Conservation (phyloP, 805 yeast genomes). For the Candida ortonii region DNA sequence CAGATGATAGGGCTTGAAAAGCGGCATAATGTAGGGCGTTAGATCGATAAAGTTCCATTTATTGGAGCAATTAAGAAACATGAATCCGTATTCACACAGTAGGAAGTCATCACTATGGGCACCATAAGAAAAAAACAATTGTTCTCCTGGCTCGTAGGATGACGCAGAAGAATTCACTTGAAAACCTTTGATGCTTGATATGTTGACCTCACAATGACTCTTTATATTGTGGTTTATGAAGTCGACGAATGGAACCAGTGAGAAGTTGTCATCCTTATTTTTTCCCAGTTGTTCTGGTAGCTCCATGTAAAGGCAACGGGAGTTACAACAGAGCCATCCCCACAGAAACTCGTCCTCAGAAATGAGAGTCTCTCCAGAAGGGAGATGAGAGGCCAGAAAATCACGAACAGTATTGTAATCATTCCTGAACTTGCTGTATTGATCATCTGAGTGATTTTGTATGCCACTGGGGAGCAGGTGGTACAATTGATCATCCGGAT, state of each 20-base stretch:
- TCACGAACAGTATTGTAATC: constrained; percentile 43
- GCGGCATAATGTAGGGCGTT: constrained; percentile 37
- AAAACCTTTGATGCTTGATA: constrained; percentile 46
- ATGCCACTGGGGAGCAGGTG: constrained; percentile 46
- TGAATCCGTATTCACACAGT: constrained; percentile 85
- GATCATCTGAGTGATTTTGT: constrained; percentile 37
- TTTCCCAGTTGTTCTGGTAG: constrained; percentile 44
- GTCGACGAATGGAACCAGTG: constrained; percentile 90
- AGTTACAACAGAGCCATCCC: constrained; percentile 86
- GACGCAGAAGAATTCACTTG: constrained; percentile 40
- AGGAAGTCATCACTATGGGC: constrained; percentile 83
- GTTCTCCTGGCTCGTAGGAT: constrained; percentile 42
- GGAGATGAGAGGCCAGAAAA: constrained; percentile 18
- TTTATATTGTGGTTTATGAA: constrained; percentile 69
- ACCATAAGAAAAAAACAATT: constrained; percentile 76
- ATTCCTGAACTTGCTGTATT: constrained; percentile 38
- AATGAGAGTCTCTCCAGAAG: constrained; percentile 4
- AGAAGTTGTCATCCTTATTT: constrained; percentile 61
- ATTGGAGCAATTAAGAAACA: constrained; percentile 41
- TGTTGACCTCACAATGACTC: constrained; percentile 51
- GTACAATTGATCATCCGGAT: constrained; percentile 30
- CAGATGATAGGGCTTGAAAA: constrained; percentile 37
- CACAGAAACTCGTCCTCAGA: constrained; percentile 43
- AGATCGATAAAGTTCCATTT: constrained; percentile 72
- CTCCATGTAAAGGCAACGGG: constrained; percentile 83